Base-by-base conservation (phyloP, 1,284 basidiomycete genomes). In the Ceratobasidium sp. region DNA sequence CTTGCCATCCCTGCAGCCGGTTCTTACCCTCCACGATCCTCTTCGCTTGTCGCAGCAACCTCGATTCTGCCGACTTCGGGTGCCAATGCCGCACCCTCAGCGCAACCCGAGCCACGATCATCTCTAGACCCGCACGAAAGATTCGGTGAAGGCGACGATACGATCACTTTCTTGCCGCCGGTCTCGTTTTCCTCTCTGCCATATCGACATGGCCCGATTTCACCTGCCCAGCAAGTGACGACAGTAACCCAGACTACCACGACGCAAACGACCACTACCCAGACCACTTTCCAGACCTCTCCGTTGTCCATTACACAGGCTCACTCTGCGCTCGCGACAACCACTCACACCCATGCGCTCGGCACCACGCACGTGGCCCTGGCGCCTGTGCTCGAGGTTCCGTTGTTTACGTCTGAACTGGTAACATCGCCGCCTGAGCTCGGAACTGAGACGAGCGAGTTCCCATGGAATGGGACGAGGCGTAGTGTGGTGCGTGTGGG, bases 351-450 rank as follows among this genome's bases (percentile, higher is more conserved):
- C n/a, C 25, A 33, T 42, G 46, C 49, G n/a, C 33, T 54, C 36
- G 21, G 46, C 30, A 40, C 25, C 40, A 16, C 33, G 28, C 30
- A 54, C 49, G n/a, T 21, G 21, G 30, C 53, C 11, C 38, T 69
- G 33, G 21, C 64, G 2, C 64, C 64, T 30, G 64, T 69, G 21
- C 53, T 58, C 40, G 64, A 69, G 42, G 64, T 38, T 11, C 64
- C 51, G 40, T 38, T 69, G 36, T 56, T 56, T 48, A 14, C 23
- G 33, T 60, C 58, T 44, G 58, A 44, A 36, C 58, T 60, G 0
- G 58, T 44, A 9, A 33, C 58, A 14, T 69, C 64, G 9, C 64
- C 64, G 7, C 53, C 64, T 38, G 36, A 40, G 11, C 14, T 56
- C 21, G 53, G 25, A 21, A n/a, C 48, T 12, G 64, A 23, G 6